Conservation (phyloP, 345 rosid species). For the Sonneratia caseolaris region DNA sequence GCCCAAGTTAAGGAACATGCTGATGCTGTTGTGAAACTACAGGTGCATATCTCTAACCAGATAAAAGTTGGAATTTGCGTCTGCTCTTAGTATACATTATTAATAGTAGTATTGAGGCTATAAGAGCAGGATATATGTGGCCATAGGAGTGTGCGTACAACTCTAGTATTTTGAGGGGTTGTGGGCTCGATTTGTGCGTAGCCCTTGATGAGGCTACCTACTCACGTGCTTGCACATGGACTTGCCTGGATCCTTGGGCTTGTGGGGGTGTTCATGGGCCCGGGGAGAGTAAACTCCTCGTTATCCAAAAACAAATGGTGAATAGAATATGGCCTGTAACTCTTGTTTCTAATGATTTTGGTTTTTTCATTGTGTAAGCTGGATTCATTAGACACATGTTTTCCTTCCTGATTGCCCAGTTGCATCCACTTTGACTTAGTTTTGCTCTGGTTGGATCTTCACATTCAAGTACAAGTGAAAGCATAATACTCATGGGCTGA, state of each 20-base stretch:
- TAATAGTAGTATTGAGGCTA: too few relatives aligned
- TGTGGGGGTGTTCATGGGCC: too few relatives aligned
- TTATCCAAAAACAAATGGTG: neutral
- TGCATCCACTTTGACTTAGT: neutral
- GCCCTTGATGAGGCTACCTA: too few relatives aligned
- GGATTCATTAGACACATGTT: too few relatives aligned
- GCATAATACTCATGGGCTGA: too few relatives aligned
- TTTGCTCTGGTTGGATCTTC: neutral
- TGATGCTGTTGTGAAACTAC: conserved; percentile 49
- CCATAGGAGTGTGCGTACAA: too few relatives aligned
- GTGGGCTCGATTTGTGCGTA: too few relatives aligned
- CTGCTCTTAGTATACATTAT: neutral
- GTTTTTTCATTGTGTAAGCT: neutral
- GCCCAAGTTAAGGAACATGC: conserved; percentile 57
- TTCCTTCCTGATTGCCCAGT: neutral
- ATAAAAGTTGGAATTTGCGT: neutral
- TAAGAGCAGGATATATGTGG: neutral
- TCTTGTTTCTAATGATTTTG: neutral
- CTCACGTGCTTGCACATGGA: too few relatives aligned
- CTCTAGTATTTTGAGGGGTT: too few relatives aligned
- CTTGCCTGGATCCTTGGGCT: too few relatives aligned
- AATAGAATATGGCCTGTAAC: neutral
- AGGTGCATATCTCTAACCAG: conserved; percentile 28
- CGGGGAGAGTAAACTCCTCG: too few relatives aligned
- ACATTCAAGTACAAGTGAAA: neutral